These are phyloP conservation scores for Saprolegnia diclina DNA, from an alignment of 352 stramenopile genomes.

Conservation along the genomic window DNA sequence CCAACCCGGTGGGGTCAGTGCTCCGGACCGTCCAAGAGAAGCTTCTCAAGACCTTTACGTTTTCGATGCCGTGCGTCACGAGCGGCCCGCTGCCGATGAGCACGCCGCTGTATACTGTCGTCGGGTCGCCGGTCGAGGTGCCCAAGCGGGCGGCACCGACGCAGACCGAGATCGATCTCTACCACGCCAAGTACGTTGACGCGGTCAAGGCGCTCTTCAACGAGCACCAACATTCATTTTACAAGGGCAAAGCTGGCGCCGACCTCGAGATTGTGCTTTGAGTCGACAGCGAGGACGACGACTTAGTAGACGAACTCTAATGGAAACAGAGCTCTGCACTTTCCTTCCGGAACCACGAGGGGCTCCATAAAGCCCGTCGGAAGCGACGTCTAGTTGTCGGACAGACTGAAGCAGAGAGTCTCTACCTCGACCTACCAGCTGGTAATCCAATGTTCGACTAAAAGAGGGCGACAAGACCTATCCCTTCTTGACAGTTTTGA, in stretches of 20 bases:
- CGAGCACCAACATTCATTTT: constrained; percentile 41
- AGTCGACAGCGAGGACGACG: too few relatives aligned
- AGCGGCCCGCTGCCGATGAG: constrained; percentile 38
- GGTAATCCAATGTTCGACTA: too few relatives aligned
- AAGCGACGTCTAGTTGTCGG: too few relatives aligned
- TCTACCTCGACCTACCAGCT: too few relatives aligned
- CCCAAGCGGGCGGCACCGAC: constrained; percentile 40
- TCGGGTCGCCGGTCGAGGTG: constrained; percentile 39
- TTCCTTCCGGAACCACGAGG: too few relatives aligned
- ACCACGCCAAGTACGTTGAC: constrained; percentile 41
- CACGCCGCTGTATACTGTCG: constrained; percentile 38
- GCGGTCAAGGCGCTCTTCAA: constrained; percentile 47
- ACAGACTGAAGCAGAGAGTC: too few relatives aligned
- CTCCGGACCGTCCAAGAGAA: constrained; percentile 37
- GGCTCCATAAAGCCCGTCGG: too few relatives aligned
- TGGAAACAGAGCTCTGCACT: too few relatives aligned
- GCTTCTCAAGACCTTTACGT: constrained; percentile 38
- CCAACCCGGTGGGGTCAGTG: constrained; percentile 39
- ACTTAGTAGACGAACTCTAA: too few relatives aligned
- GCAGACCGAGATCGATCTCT: constrained; percentile 39
- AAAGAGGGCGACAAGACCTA: too few relatives aligned
- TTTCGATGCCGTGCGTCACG: constrained; percentile 39
- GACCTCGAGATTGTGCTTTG: background rate
- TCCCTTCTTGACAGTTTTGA: too few relatives aligned
- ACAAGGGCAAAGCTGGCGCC: constrained; percentile 16